A percentile compares a stretch with the other conserved stretches of the same genome.
Conservation (phyloP, 1,284 basidiomycete species). For the Gomphus bonarii region DNA sequence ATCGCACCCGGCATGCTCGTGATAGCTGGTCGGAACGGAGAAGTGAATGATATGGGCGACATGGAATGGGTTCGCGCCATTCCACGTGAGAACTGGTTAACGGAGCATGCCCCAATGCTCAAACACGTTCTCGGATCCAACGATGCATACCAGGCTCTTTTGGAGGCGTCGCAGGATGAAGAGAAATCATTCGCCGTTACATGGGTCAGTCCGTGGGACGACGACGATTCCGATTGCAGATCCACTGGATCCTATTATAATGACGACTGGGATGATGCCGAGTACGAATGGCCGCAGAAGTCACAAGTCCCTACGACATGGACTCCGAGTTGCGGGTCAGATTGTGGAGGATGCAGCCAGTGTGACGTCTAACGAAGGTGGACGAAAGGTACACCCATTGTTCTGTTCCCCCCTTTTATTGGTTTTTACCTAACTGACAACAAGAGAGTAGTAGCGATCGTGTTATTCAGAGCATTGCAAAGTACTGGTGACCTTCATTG, state of each 20-base stretch:
- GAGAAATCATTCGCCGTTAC: slow-evolving; percentile 1
- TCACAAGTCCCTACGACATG: neutral
- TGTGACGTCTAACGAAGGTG: neutral
- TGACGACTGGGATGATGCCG: slow-evolving; percentile 4
- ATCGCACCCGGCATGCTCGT: slow-evolving; percentile 9
- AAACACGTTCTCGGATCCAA: slow-evolving; percentile 1
- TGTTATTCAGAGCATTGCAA: no score
- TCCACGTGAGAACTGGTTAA: slow-evolving; percentile 1
- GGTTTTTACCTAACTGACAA: neutral
- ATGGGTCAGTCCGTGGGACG: slow-evolving; percentile 3
- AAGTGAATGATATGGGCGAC: slow-evolving; percentile 5
- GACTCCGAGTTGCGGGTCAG: neutral
- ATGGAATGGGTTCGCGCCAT: slow-evolving; percentile 1
- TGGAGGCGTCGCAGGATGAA: neutral
- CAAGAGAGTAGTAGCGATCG: no score
- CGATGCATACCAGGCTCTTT: slow-evolving; percentile 1
- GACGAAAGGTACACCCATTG: neutral
- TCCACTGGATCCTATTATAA: slow-evolving; percentile 1
- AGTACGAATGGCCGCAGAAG: neutral
- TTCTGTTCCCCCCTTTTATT: neutral
- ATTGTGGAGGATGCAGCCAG: slow-evolving; percentile 1
- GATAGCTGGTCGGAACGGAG: neutral
- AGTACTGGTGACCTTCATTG: no score
- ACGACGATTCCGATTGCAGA: slow-evolving; percentile 4
- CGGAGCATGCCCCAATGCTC: slow-evolving; percentile 1